Base-by-base conservation (phyloP, 2,329 filamentous ascomycete genomes). In the Metarhizium rileyi region DNA sequence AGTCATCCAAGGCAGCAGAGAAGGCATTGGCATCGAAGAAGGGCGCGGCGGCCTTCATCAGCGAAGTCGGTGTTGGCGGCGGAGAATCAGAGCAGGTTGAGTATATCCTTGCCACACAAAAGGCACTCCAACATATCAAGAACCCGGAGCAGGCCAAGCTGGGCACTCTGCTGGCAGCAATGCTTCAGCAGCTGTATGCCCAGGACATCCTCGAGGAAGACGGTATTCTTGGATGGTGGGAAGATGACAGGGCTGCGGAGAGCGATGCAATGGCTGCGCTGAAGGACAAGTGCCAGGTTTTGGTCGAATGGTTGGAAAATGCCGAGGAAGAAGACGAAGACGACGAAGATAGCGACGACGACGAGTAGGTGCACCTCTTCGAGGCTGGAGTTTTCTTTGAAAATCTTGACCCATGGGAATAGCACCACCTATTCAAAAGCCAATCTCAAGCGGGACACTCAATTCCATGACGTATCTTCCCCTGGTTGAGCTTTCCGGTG, bases 211-310 rank as follows among this genome's bases (percentile, higher is more conserved):
- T 96, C 1, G 89, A 95, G 63, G 89, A 95, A 61, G 90, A 96
- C 40, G 90, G 86, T 0, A 87, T 95, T 56, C 70, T 91, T 59
- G 77, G 78, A 44, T 98, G 93, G 93, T 97, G 90, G 90, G 78
- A 74, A 20, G 85, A 95, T 64, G 75, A 77, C 44, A 66, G 83
- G 60, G 84, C 85, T 5, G 76, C 70, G 23, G 82, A 81, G 49
- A 81, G 74, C 14, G 84, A 86, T 49, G 78, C 79, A 48, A 80
- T 96, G 83, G 68, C 68, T 52, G 77, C 70, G 46, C 80, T 96
- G 16, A 83, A 84, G 63, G 79, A 78, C 53, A 86, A 86, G 70
- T 89, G 87, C 51, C 75, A 81, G 59, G 81, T 83, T 47, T 80
- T 97, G 65, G 83, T 97, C 42, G 87, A 94, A 60, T 88, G 90